Evolutionary conservation across 345 rosid species (phyloP).

Genomic region (Eucalyptus marginata): DNA sequence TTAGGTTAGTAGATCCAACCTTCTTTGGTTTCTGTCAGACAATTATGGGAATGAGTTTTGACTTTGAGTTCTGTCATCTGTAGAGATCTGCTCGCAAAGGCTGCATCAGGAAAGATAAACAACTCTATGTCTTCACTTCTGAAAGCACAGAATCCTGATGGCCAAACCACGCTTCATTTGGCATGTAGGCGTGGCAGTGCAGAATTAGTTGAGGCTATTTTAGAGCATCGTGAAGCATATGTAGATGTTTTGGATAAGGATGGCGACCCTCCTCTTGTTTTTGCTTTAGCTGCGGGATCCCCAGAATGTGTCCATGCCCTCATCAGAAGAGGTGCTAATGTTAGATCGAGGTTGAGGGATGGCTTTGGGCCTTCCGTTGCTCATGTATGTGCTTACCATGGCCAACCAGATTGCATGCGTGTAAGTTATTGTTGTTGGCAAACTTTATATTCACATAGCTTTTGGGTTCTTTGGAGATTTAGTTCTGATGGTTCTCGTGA

Average conservation of each 20-base stretch:
- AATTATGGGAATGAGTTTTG: not conserved
- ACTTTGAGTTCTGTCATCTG: not conserved
- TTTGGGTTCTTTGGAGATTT: not conserved
- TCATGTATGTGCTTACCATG: conserved; percentile 98
- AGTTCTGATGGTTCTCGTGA: not conserved
- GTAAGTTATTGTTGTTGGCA: conserved; percentile 31
- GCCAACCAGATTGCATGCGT: conserved; percentile 98
- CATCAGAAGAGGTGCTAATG: conserved; percentile 75
- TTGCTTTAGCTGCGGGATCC: conserved; percentile 98
- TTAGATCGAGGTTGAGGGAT: conserved; percentile 74
- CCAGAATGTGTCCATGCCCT: conserved; percentile 90
- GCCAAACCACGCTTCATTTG: conserved; percentile 92
- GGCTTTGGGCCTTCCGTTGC: conserved; percentile 93
- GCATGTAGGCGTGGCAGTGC: conserved; percentile 96
- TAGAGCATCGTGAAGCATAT: conserved; percentile 53
- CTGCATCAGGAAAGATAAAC: conserved; percentile 46
- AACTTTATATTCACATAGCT: not conserved
- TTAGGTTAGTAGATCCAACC: conserved; percentile 51
- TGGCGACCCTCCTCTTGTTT: conserved; percentile 96
- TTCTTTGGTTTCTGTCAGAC: not conserved
- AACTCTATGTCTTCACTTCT: conserved; percentile 40
- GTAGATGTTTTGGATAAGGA: conserved; percentile 92
- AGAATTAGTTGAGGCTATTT: conserved; percentile 68
- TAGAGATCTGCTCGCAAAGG: conserved; percentile 73
- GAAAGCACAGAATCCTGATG: conserved; percentile 85